Percentiles rank a stretch among this genome's conserved stretches.
phyloP scores from a whole-genome alignment of 2,329 filamentous ascomycete genomes.

The Nemania serpens region DNA sequence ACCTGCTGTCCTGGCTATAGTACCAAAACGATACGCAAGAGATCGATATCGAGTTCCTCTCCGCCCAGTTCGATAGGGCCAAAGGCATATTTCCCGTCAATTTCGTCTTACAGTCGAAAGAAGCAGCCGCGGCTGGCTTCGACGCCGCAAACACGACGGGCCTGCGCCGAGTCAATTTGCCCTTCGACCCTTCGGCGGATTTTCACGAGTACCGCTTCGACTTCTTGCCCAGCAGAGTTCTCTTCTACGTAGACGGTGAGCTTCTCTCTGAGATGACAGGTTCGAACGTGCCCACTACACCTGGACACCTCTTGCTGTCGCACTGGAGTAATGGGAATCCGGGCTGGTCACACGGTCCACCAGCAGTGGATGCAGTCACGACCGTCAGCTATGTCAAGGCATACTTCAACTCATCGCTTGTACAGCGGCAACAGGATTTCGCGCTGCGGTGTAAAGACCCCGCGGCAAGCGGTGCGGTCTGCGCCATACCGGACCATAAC shows the following conservation, averaged over 20 bases:
- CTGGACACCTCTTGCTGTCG: constrained; percentile 71
- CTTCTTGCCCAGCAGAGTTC: constrained; percentile 64
- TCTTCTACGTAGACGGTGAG: constrained; percentile 70
- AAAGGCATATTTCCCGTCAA: constrained; percentile 65
- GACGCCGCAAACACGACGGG: constrained; percentile 64
- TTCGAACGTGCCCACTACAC: constrained; percentile 59
- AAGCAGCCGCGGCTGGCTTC: constrained; percentile 62
- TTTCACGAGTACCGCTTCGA: constrained; percentile 85
- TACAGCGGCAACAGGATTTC: constrained; percentile 46
- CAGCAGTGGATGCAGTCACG: constrained; percentile 63
- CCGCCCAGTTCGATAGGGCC: constrained; percentile 60
- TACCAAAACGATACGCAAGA: constrained; percentile 80
- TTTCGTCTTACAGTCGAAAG: constrained; percentile 73
- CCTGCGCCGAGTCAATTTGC: constrained; percentile 62
- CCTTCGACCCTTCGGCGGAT: constrained; percentile 66
- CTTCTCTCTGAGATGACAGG: constrained; percentile 61
- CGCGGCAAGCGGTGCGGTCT: constrained; percentile 47
- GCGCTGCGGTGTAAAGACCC: constrained; percentile 48
- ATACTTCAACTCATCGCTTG: constrained; percentile 74
- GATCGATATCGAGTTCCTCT: constrained; percentile 81
- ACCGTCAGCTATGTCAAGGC: constrained; percentile 73
- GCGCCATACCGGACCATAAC: constrained; percentile 54
- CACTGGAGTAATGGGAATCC: constrained; percentile 80
- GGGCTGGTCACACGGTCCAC: constrained; percentile 73
- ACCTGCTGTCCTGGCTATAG: constrained; percentile 45